These are phyloP conservation scores for Plasmodium cynomolgi DNA, from an alignment of 169 alveolate genomes.

Conservation along the genomic window DNA sequence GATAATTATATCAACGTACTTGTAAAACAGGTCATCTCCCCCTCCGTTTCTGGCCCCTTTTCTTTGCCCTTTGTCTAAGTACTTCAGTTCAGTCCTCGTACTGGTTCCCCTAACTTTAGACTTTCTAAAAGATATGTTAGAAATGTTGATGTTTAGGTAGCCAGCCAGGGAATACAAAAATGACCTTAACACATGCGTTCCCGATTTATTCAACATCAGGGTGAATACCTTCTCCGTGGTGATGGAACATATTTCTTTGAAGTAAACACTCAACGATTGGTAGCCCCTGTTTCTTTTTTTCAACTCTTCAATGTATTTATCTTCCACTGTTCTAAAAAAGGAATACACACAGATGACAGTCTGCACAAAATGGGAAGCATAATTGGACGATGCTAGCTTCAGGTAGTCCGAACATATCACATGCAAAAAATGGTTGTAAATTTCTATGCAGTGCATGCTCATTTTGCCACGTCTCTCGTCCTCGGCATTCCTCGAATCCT, in stretches of 20 bases:
- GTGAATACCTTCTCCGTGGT: conserved; percentile 19
- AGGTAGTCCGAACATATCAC: background rate
- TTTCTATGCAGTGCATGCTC: conserved; percentile 52
- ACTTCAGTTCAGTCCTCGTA: conserved; percentile 23
- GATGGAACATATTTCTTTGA: conserved; percentile 11
- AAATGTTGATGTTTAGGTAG: conserved; percentile 30
- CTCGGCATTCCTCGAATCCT: conserved; percentile 22
- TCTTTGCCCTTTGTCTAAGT: background rate
- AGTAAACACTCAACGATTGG: background rate
- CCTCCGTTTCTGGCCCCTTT: background rate
- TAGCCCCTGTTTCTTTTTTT: conserved; percentile 15
- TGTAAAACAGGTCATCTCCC: background rate
- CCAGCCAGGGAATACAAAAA: conserved; percentile 69
- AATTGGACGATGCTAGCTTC: conserved; percentile 8
- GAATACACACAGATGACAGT: conserved; percentile 26
- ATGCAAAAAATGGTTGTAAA: conserved; percentile 35
- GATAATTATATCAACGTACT: conserved; percentile 12
- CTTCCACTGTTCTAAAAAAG: conserved; percentile 63
- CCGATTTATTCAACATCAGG: conserved; percentile 37
- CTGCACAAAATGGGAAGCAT: conserved; percentile 69
- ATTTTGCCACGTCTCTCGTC: conserved; percentile 21
- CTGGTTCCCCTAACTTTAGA: conserved; percentile 39
- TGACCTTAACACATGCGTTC: conserved; percentile 65
- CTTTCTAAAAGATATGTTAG: conserved; percentile 63
- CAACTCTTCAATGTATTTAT: conserved; percentile 42